Base-by-base conservation (phyloP, 2,329 filamentous ascomycete species). In the Coccinonectria pachysandricola region DNA sequence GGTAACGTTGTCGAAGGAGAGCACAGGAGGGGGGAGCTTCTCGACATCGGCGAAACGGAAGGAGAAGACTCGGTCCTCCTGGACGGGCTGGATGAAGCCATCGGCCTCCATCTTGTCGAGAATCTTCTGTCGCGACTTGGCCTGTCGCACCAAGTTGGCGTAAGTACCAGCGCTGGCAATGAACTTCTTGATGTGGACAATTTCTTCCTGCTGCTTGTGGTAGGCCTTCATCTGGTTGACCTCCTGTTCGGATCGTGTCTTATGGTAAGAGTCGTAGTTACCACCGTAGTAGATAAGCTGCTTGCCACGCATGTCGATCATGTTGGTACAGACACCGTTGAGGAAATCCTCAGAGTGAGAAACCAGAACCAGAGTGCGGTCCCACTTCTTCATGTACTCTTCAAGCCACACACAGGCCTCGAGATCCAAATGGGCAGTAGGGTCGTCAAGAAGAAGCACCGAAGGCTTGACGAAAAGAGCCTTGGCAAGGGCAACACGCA, bases 91-190 rank as follows among this genome's bases (percentile, higher is more conserved):
- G 54, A 98, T 96, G 61, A 96, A 91, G 44, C 91, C 91, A 50
- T 98, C 91, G 46, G 92, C 91, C 71, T 96, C 88, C 91, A 98
- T 98, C 79, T 98, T 98, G 74, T 98, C 91, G 43, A 96, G 72
- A 60, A 96, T 96, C 84, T 98, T 98, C 64, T 98, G 91, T 41
- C 91, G 79, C 21, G 91, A 96, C 72, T 98, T 98, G 62, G 92
- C 92, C 65, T 98, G 91, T 59, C 84, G 75, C 54, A 98, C 91
- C 68, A 98, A 72, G 69, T 98, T 98, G 74, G 92, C 91, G 54
- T 98, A 98, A 35, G 91, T 98, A 87, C 92, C 91, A 31, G 91
- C 91, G 36, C 88, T 95, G 52, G 92, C 91, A 57, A 98, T 98
- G 71, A 98, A 98, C 66, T 96, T 95, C 72, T 98, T 96, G 72